phyloP scores from a whole-genome alignment of 176 grass and related monocot genomes.

The Musa acuminata region DNA sequence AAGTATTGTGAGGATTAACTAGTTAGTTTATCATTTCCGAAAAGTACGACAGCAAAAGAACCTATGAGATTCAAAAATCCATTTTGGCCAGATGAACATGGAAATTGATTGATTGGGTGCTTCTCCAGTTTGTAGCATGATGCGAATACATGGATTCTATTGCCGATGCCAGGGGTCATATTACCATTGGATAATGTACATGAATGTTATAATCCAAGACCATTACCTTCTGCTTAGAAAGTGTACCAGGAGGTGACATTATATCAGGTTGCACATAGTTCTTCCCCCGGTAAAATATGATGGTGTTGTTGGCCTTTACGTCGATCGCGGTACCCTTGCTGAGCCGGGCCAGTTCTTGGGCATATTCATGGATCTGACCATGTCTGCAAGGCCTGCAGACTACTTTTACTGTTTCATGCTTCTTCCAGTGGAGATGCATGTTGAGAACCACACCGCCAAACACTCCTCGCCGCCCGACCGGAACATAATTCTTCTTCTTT shows the following conservation, averaged over 20 bases:
- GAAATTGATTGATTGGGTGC: too few relatives aligned
- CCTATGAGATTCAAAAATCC: too few relatives aligned
- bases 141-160: too few relatives aligned
- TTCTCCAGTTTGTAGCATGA: too few relatives aligned
- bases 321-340: constrained; percentile 55
- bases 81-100: too few relatives aligned
- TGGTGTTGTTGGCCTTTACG: constrained; percentile 52
- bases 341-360: constrained; percentile 42
- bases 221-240: constrained; percentile 72
- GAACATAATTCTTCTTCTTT: constrained; percentile 67
- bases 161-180: too few relatives aligned
- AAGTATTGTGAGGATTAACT: background rate
- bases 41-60: too few relatives aligned
- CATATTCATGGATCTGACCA: constrained; percentile 59
- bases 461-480: constrained; percentile 63
- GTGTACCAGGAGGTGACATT: constrained; percentile 61
- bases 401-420: constrained; percentile 63
- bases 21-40: too few relatives aligned
- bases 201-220: background rate
- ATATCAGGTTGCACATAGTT: constrained; percentile 65
- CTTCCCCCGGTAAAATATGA: constrained; percentile 72
- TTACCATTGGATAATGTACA: too few relatives aligned
- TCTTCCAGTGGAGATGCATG: constrained; percentile 87
- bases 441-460: constrained; percentile 82
- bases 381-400: constrained; percentile 56